Conservation (phyloP, 257 asterid genomes). For the Primulina eburnea region DNA sequence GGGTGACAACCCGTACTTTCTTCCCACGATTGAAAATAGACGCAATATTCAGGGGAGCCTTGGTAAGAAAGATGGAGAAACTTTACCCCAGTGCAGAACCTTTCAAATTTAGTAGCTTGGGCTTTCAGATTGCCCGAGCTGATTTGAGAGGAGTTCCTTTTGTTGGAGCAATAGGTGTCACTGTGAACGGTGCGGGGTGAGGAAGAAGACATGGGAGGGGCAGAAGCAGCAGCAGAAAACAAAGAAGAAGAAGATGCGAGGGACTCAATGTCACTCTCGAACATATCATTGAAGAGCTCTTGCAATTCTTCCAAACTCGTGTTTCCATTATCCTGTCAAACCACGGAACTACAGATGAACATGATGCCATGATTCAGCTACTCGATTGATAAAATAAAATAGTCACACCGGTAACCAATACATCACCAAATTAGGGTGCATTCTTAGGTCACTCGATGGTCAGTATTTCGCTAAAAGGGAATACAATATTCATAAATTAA, state of each 20-base stretch:
- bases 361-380: slow-evolving; percentile 25
- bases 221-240: slow-evolving; percentile 11
- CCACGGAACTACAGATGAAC: slow-evolving; percentile 34
- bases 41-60: neutral
- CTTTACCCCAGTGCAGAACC: slow-evolving; percentile 51
- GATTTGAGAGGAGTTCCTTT: slow-evolving; percentile 46
- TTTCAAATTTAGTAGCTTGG: slow-evolving; percentile 31
- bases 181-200: slow-evolving; percentile 32
- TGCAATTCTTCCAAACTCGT: slow-evolving; percentile 63
- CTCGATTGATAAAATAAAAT: neutral
- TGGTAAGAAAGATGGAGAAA: neutral
- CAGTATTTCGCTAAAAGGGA: neutral
- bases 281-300: slow-evolving; percentile 53
- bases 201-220: slow-evolving; percentile 32
- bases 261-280: slow-evolving; percentile 35
- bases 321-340: slow-evolving; percentile 53
- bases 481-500: too few species aligned
- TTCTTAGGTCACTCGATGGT: neutral
- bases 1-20: neutral
- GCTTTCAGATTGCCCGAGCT: slow-evolving; percentile 26
- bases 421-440: neutral
- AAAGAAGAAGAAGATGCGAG: slow-evolving; percentile 34
- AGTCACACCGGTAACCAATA: neutral
- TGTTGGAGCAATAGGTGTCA: slow-evolving; percentile 25
- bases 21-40: neutral